Base-by-base conservation (phyloP, 306 rosid genomes). In the Datisca glomerata region DNA sequence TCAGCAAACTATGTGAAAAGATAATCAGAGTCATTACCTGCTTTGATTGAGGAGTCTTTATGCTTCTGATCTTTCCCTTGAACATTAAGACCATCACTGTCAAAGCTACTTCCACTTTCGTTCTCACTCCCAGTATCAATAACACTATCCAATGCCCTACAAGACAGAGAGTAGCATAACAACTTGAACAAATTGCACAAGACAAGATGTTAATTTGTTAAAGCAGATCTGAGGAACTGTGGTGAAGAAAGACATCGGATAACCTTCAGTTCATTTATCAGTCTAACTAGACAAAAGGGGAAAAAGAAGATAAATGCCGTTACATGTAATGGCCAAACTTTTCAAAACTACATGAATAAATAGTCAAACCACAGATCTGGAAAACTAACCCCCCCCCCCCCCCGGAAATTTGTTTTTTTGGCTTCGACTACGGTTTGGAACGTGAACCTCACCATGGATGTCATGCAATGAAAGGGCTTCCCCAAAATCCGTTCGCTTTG, bases 101-200 rank as follows among this genome's bases (percentile, higher is more conserved):
- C 80, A 43, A 78, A 63, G 56, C 55, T 54, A 43, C 51, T 58
- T 60, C 42, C 72, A 14, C 75, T 65, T 35, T 54, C 49, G 57
- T 63, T 71, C 50, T 74, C 92, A 47, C 71, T 69, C 17, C 70
- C 94, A 18, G 96, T 59, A 62, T 81, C 81, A 8, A 79, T 57
- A 31, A 37, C 27, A 61, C 76, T 64, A 28, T 35, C 73, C 1
- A 67, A 71, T 12, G 70, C 78, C 83, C 96, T 86, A 44, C n/a
- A 41, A 43, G 24, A 17, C 38, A 19, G 48, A 57, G 38, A 54
- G 33, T 57, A 37, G 43, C 14, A 18, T 10, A 36, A 29, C 18
- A 5, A 4, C 13, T 8, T 31, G 47, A 6, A 35, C 22, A 24
- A 24, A 25, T 42, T 29, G 18, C 21, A 41, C 2, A 53, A 19